Evolutionary conservation across 2,329 filamentous ascomycete genomes (phyloP).

Genomic region (Trichoderma polysporum): DNA sequence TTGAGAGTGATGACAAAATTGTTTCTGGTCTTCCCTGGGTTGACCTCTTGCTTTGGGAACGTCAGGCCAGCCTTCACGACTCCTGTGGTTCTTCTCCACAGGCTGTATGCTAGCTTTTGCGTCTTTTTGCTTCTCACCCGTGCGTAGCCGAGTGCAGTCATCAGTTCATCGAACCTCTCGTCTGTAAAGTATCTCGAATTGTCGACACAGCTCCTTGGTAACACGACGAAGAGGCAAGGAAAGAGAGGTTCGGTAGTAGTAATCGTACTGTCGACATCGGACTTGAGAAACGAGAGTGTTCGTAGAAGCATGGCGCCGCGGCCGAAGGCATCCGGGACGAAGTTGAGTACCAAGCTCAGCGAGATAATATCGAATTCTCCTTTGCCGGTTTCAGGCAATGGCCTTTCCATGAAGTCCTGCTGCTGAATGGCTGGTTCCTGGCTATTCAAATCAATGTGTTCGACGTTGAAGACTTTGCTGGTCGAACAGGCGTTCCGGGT

Average conservation of each 20-base stretch:
- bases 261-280: slow-evolving; percentile 20
- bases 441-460: slow-evolving; percentile 87
- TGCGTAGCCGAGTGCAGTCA: slow-evolving; percentile 73
- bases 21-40: slow-evolving; percentile 74
- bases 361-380: slow-evolving; percentile 87
- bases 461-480: slow-evolving; percentile 68
- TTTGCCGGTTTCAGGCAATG: slow-evolving; percentile 60
- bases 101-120: slow-evolving; percentile 80
- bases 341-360: slow-evolving; percentile 90
- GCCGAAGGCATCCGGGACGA: slow-evolving; percentile 72
- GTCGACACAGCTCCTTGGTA: slow-evolving; percentile 81
- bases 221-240: slow-evolving; percentile 80
- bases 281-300: slow-evolving; percentile 67
- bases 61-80: slow-evolving; percentile 20
- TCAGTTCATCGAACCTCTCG: slow-evolving; percentile 65
- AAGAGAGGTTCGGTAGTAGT: slow-evolving; percentile 41
- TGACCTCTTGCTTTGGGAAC: slow-evolving; percentile 69
- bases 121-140: slow-evolving; percentile 68
- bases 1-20: slow-evolving; percentile 83
- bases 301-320: slow-evolving; percentile 84
- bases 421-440: slow-evolving; percentile 77
- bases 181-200: slow-evolving; percentile 91
- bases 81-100: slow-evolving; percentile 64
- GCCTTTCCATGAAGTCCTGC: slow-evolving; percentile 92
- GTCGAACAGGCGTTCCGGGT: slow-evolving; percentile 80